Evolutionary conservation across 306 rosid genomes (phyloP).

Genomic region (Medicago arabica): DNA sequence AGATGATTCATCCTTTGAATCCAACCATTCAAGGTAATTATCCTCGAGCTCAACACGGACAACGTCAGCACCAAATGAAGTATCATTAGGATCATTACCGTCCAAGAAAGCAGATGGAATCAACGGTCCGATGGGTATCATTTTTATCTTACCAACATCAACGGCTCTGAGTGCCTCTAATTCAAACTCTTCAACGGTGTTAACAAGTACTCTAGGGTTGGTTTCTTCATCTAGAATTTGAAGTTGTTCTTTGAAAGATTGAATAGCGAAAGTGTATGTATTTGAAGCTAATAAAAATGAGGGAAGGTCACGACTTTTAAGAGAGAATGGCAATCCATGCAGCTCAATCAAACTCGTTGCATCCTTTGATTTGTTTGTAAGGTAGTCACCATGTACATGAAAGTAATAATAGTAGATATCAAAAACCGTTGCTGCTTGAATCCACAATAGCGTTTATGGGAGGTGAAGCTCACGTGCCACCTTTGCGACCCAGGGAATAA

Average conservation of each 20-base stretch:
- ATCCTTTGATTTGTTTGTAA: not conserved
- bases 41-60: not conserved
- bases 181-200: constrained; percentile 57
- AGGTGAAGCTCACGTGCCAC: constrained; percentile 45
- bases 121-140: constrained; percentile 66
- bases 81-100: constrained; percentile 43
- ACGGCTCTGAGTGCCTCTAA: constrained; percentile 40
- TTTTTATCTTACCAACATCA: not conserved
- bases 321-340: constrained; percentile 38
- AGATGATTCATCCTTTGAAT: constrained; percentile 46
- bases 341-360: not conserved
- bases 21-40: constrained; percentile 58
- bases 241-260: constrained; percentile 38
- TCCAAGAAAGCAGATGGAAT: constrained; percentile 56
- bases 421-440: constrained; percentile 52
- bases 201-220: constrained; percentile 42
- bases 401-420: constrained; percentile 54
- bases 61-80: constrained; percentile 51
- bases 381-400: constrained; percentile 29
- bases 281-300: constrained; percentile 31
- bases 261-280: constrained; percentile 17
- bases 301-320: constrained; percentile 42
- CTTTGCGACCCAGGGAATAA: constrained; percentile 50
- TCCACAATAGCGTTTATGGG: constrained; percentile 46
- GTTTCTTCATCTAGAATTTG: constrained; percentile 39